Evolutionary conservation across 768 basidiomycete species (phyloP), one percentile per base, ranked within the genome.

Genomic region (Lentinula guzmanii): DNA sequence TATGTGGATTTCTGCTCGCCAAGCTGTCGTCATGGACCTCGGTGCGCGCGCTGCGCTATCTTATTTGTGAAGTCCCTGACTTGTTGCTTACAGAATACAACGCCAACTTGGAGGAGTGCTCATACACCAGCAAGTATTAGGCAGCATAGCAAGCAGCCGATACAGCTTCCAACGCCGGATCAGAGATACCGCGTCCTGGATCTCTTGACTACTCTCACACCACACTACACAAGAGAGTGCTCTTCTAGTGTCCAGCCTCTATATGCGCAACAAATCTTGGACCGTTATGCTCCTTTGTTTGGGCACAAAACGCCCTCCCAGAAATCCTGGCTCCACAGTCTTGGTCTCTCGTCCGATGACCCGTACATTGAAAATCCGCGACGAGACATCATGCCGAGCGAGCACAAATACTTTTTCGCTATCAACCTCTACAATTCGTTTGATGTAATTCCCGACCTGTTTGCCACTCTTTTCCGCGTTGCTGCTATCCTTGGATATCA

Each of bases 391-490:
- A 66, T 79, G 31, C 70, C 80, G 10, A 80, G 79, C 69, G 84
- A 89, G 65, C 97, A 99, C 85, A 98, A 99, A 72, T 99, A 98
- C 73, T 98, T 93, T 76, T 97, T 99, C 75, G 96, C 94, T 63
- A 98, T 99, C 82, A 99, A 99, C 76, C 81, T 98, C 62, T 98
- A 98, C 82, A 99, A 99, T 80, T 98, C 95, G 11, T 99, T 98
- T 84, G 95, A 97, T 76, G 78, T 98, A 72, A 95, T 98, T 66
- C 95, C 97, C 16, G 97, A 99, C 75, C 83, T 98, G 39, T 98
- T 98, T 72, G 88, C 94, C 35, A 95, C 95, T 21, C 88, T 99
- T 67, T 99, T 99, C 80, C 86, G 95, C 61, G 87, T 95, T 42
- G 87, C 94, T 0, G 83, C 91, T 42, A 85, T 99, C 65, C 81